phyloP scores from a whole-genome alignment of 164 flowering plant species.

The Pachysandra terminalis region DNA sequence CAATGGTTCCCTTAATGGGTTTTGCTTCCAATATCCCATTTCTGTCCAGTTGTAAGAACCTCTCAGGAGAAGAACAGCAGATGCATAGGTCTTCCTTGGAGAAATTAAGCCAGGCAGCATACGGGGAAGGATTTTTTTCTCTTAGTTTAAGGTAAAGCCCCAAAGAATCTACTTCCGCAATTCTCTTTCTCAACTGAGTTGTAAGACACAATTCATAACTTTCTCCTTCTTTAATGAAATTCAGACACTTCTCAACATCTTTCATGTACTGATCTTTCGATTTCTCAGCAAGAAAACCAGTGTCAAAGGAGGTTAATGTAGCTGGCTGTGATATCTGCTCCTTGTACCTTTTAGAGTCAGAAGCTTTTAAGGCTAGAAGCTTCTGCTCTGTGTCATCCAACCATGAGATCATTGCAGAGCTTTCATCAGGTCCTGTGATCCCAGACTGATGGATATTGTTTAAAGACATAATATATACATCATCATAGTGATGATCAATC shows the following conservation, averaged over 20 bases:
- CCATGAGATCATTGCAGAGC: conserved; percentile 42
- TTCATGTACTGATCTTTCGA: conserved; percentile 66
- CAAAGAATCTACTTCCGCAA: conserved; percentile 47
- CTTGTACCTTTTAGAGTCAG: conserved; percentile 11
- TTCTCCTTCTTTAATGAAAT: conserved; percentile 86
- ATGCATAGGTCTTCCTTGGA: conserved; percentile 58
- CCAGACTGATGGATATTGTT: conserved; percentile 23
- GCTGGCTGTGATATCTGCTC: conserved; percentile 14
- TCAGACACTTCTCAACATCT: conserved; percentile 70
- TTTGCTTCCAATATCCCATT: conserved; percentile 82
- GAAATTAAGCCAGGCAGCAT: conserved; percentile 96
- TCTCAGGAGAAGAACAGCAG: conserved; percentile 96
- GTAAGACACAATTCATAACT: conserved; percentile 97
- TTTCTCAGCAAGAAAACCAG: conserved; percentile 55
- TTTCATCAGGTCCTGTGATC: conserved; percentile 8
- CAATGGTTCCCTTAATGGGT: conserved; percentile 95
- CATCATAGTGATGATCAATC: conserved; percentile 65
- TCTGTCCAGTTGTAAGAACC: conserved; percentile 72
- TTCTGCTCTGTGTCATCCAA: conserved; percentile 60
- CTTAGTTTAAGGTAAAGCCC: conserved; percentile 75
- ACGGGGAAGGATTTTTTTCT: conserved; percentile 91
- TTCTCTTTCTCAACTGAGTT: conserved; percentile 63
- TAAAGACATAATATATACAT: conserved; percentile 69
- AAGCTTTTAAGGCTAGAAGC: conserved; percentile 42
- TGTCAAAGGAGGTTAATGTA: conserved; percentile 13